Percentiles rank a stretch among this genome's conserved stretches.
These are phyloP conservation scores for Podaxis rugospora DNA, from an alignment of 768 basidiomycete genomes.

Conservation along the genomic window DNA sequence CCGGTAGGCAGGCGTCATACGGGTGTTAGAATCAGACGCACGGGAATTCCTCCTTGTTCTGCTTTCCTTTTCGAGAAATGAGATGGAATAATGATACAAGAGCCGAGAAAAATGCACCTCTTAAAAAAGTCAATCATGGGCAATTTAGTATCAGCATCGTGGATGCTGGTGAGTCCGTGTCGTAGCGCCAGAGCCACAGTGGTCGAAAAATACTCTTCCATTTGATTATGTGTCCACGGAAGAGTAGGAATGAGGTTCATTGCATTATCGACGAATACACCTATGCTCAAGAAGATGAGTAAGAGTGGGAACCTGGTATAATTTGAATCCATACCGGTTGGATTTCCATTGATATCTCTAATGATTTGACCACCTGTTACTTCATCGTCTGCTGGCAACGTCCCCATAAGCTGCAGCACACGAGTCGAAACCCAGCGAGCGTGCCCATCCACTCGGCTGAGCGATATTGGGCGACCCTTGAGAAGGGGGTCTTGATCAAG, in stretches of 20 bases:
- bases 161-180: slow-evolving; percentile 80
- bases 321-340: slow-evolving; percentile 51
- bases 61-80: slow-evolving; percentile 49
- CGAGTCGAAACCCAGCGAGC: slow-evolving; percentile 82
- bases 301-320: background rate
- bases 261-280: slow-evolving; percentile 85
- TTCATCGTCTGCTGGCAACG: slow-evolving; percentile 43
- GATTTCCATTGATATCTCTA: slow-evolving; percentile 53
- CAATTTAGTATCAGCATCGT: slow-evolving; percentile 65
- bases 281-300: slow-evolving; percentile 24
- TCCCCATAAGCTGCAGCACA: slow-evolving; percentile 59
- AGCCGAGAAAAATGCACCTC: slow-evolving; percentile 35
- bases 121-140: slow-evolving; percentile 59
- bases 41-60: slow-evolving; percentile 62
- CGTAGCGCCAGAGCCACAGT: slow-evolving; percentile 67
- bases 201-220: slow-evolving; percentile 54
- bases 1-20: background rate
- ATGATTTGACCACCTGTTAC: slow-evolving; percentile 77
- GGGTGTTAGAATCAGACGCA: slow-evolving; percentile 27
- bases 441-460: slow-evolving; percentile 79
- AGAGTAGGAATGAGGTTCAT: slow-evolving; percentile 73
- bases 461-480: slow-evolving; percentile 61
- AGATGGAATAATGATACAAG: background rate
- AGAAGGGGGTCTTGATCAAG: slow-evolving; percentile 69
- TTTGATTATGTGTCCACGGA: slow-evolving; percentile 53